Percentiles rank a stretch among this genome's conserved stretches.
Conservation (phyloP, 2,329 filamentous ascomycete genomes). For the Phialophora verrucosa region DNA sequence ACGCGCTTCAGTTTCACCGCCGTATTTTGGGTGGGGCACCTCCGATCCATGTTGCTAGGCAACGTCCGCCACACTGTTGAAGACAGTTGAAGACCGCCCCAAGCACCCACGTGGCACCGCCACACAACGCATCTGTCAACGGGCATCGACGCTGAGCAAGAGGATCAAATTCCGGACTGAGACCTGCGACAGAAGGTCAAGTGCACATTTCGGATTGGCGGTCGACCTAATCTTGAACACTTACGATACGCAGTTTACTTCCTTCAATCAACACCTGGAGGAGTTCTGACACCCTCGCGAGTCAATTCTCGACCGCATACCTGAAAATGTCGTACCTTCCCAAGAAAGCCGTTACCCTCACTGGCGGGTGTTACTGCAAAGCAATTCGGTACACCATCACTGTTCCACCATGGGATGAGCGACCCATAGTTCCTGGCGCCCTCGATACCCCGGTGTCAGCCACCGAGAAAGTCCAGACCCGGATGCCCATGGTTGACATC, state of each 20-base stretch:
- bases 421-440: constrained; percentile 27
- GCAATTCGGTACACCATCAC: constrained; percentile 41
- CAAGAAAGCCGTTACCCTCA: constrained; percentile 36
- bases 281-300: background rate
- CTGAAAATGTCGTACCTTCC: constrained; percentile 28
- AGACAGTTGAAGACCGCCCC: background rate
- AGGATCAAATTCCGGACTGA: background rate
- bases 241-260: background rate
- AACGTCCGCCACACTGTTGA: constrained; percentile 13
- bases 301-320: background rate
- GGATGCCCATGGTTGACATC: constrained; percentile 38
- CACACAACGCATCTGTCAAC: background rate
- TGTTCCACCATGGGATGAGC: constrained; percentile 35
- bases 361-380: constrained; percentile 42
- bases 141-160: no score
- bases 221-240: background rate
- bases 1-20: constrained; percentile 18
- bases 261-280: no score
- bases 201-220: background rate
- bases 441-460: constrained; percentile 28
- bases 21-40: constrained; percentile 6
- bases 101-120: background rate
- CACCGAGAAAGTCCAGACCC: constrained; percentile 29
- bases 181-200: background rate
- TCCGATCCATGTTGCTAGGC: constrained; percentile 19